Conservation (phyloP, 176 grass and related monocot species). For the Coix lacrymajobi region DNA sequence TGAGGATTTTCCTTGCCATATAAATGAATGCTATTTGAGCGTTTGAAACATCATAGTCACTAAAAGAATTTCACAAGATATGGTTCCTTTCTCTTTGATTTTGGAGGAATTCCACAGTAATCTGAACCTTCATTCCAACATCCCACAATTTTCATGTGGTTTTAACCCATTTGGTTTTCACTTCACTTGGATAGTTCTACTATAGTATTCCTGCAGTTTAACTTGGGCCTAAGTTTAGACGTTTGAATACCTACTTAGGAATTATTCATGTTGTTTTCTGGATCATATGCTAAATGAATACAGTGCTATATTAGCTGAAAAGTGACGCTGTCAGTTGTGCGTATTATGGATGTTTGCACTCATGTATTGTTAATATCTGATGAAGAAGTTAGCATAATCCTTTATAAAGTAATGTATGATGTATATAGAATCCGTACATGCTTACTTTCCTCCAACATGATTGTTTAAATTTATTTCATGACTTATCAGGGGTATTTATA, state of each 20-base stretch:
- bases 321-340: neutral
- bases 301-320: conserved; percentile 8
- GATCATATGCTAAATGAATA: neutral
- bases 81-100: neutral
- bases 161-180: neutral
- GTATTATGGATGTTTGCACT: neutral
- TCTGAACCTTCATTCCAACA: neutral
- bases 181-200: neutral
- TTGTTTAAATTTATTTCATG: neutral
- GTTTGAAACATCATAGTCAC: neutral
- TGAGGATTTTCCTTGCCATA: neutral
- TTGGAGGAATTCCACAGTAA: neutral
- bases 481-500: conserved; percentile 63
- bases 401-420: neutral
- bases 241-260: neutral
- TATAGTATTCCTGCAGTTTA: neutral
- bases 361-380: neutral
- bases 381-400: neutral
- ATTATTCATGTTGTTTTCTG: neutral
- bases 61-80: neutral
- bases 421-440: neutral
- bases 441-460: neutral
- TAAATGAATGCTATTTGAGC: neutral
- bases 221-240: neutral
- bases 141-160: neutral